Conservation (phyloP, 345 rosid species). For the Angophora floribunda region DNA sequence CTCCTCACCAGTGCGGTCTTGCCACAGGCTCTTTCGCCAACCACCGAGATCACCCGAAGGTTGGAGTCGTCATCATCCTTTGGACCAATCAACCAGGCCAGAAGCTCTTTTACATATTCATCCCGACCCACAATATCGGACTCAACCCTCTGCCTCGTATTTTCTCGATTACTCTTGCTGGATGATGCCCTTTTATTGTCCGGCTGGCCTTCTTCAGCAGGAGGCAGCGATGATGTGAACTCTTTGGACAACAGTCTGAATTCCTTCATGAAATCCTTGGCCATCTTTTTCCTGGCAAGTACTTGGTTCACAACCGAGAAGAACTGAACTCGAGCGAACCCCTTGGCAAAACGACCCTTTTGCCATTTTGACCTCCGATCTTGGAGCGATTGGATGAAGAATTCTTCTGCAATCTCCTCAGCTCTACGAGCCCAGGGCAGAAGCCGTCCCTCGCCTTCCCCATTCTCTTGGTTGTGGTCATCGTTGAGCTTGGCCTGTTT, state of each 20-base stretch:
- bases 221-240: not conserved
- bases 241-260: too few species aligned
- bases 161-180: not conserved
- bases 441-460: not conserved
- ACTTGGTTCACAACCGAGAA: too few species aligned
- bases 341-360: too few species aligned
- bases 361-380: too few species aligned
- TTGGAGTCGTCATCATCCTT: not conserved
- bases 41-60: not conserved
- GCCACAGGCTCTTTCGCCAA: constrained; percentile 18
- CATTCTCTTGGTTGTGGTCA: not conserved
- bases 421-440: not conserved
- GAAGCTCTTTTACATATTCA: not conserved
- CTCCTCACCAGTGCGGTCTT: constrained; percentile 18
- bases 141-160: not conserved
- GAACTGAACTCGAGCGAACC: too few species aligned
- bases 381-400: too few species aligned
- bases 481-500: not conserved
- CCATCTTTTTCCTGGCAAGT: too few species aligned
- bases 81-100: not conserved
- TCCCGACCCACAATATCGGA: not conserved
- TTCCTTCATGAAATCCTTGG: too few species aligned
- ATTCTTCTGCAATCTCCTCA: not conserved
- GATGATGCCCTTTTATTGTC: not conserved
- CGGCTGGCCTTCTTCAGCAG: too few species aligned